A percentile compares a stretch with the other conserved stretches of the same genome.
Evolutionary conservation across 805 yeast species (phyloP).

Genomic region (Kuraishia cidri): DNA sequence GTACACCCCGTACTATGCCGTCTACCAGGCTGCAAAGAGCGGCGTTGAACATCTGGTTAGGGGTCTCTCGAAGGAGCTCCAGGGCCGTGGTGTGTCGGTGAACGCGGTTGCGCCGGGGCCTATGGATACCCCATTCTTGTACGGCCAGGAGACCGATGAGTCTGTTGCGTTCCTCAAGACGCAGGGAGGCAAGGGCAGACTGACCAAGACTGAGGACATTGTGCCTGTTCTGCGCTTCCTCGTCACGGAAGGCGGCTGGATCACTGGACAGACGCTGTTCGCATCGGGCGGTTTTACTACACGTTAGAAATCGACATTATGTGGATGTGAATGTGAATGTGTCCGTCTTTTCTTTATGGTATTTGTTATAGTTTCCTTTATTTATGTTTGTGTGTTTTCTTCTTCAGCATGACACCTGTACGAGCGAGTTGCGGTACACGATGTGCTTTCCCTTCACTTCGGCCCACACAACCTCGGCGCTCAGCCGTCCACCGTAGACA

Average conservation of each 20-base stretch:
- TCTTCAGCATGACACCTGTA: slow-evolving; percentile 2
- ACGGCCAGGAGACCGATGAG: slow-evolving; percentile 46
- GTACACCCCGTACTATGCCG: slow-evolving; percentile 41
- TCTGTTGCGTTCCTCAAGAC: slow-evolving; percentile 48
- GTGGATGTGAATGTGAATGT: too few relatives aligned
- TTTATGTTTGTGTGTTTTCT: too few relatives aligned
- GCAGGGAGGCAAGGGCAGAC: slow-evolving; percentile 35
- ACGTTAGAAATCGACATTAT: too few relatives aligned
- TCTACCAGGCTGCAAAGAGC: slow-evolving; percentile 50
- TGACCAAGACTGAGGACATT: slow-evolving; percentile 51
- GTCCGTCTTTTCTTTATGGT: too few relatives aligned
- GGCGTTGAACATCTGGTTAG: slow-evolving; percentile 46
- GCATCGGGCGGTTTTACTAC: slow-evolving; percentile 64
- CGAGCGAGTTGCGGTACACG: slow-evolving; percentile 1
- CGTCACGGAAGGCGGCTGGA: slow-evolving; percentile 60
- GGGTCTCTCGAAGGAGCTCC: slow-evolving; percentile 46
- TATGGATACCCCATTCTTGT: slow-evolving; percentile 59
- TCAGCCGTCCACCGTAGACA: slow-evolving; percentile 59
- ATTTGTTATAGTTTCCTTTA: too few relatives aligned
- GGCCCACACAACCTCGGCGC: slow-evolving; percentile 3
- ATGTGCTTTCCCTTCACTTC: background rate
- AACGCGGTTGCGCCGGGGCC: slow-evolving; percentile 60
- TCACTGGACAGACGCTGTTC: slow-evolving; percentile 61
- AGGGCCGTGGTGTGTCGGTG: slow-evolving; percentile 33
- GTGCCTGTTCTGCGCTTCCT: slow-evolving; percentile 55